Conservation (phyloP, 2,329 filamentous ascomycete species). For the Fusarium brachygibbosum region DNA sequence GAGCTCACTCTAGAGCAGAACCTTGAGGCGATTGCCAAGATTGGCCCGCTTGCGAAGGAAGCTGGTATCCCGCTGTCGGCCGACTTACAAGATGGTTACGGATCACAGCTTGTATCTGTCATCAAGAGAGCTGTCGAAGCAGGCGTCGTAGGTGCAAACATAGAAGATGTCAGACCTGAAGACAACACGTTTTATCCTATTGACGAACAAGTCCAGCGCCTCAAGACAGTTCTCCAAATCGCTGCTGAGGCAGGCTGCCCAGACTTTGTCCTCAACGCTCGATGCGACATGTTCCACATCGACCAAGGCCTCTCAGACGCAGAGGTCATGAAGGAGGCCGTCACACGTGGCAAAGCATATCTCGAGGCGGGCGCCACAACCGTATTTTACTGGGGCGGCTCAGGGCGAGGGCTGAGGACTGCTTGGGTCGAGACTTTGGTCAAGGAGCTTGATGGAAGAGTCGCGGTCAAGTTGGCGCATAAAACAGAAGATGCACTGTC, state of each 20-base stretch:
- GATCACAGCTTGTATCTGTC: conserved; percentile 59
- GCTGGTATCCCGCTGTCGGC: conserved; percentile 65
- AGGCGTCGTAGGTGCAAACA: conserved; percentile 70
- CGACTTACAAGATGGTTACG: conserved; percentile 73
- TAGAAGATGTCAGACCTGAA: conserved; percentile 65
- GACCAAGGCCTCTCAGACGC: conserved; percentile 51
- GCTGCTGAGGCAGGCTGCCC: conserved; percentile 63
- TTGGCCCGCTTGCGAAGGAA: conserved; percentile 59
- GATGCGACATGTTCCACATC: conserved; percentile 66
- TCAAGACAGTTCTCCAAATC: conserved; percentile 58
- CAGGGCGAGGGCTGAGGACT: conserved; percentile 57
- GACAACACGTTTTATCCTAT: conserved; percentile 54
- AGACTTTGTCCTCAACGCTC: conserved; percentile 70
- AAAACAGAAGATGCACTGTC: conserved; percentile 56
- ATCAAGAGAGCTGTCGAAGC: conserved; percentile 61
- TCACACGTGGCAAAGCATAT: conserved; percentile 68
- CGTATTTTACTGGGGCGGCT: conserved; percentile 71
- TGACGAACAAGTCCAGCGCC: conserved; percentile 62
- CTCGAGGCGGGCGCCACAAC: conserved; percentile 70
- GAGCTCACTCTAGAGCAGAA: conserved; percentile 66
- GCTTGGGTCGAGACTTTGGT: conserved; percentile 64
- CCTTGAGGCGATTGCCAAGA: conserved; percentile 59
- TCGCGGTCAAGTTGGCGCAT: conserved; percentile 62
- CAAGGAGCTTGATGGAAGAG: conserved; percentile 61
- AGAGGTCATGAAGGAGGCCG: conserved; percentile 60